Evolutionary conservation across 2,329 filamentous ascomycete species (phyloP), one percentile per base, ranked within the genome.

Genomic region (Cytospora chrysosperma): DNA sequence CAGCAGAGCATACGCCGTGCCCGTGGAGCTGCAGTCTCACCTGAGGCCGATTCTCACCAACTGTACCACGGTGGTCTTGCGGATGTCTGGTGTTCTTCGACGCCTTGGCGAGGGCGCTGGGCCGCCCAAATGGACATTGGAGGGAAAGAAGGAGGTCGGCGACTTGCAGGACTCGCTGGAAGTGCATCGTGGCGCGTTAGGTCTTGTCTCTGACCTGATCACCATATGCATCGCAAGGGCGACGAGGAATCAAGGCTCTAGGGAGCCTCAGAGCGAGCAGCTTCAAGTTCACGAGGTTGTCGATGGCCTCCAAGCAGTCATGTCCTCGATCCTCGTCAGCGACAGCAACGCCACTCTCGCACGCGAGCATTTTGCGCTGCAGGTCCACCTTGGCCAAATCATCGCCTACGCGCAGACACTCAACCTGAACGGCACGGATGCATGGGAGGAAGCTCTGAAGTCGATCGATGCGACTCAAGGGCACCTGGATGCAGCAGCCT

Each of bases 21-120:
- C 67, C 12, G 59, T 56, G 3, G 60, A 66, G 47, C 61, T 69
- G 15, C 67, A 68, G 60, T 34, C 37, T 21, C 68, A 69, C 32
- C 62, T 70, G 26, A 52, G 66, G 43, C 64, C 67, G 30, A 67
- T 69, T 49, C 53, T 69, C n/a, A 60, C 51, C 21, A 70, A 69
- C 49, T 70, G 68, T 49, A 61, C 60, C 32, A 62, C 53, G 6
- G 61, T 69, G 8, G 60, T 68, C 1, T 56, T 59, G 2, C 63
- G 64, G 40, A 63, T 68, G 49, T 57, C 67, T 60, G 53, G 43
- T 7, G 49, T 68, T 17, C 64, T 69, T 21, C 28, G 63, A 5
- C 65, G 61, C n/a, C 56, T 66, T 30, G 60, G 43, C 5, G 61
- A 62, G 19, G 63, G 61, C 0, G 61, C 55, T 15, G 65, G 63